These are phyloP conservation scores for barrel medic (Medicago truncatula) DNA, from an alignment of 306 rosid species.

Conservation along the genomic window MtrunA17r5.0-ANR NC_053045.1:33431001-33431500, in stretches of 20 bases:
- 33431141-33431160: conserved; percentile 69
- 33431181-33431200: conserved; percentile 57
- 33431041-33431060: conserved; percentile 69
- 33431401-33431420: conserved; percentile 51
- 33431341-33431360: conserved; percentile 45
- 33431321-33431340: conserved; percentile 50
- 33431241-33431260: conserved; percentile 68
- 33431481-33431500: conserved; percentile 55
- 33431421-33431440: conserved; percentile 52
- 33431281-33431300: conserved; percentile 66
- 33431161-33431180: conserved; percentile 50
- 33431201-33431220: conserved; percentile 88
- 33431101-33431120: conserved; percentile 68
- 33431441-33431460: conserved; percentile 53
- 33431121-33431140: conserved; percentile 72
- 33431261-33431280: conserved; percentile 62
- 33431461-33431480: conserved; percentile 58
- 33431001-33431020: conserved; percentile 50
- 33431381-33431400: conserved; percentile 47
- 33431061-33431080: conserved; percentile 43
- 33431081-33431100: conserved; percentile 23
- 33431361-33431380: conserved; percentile 47
- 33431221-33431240: conserved; percentile 88
- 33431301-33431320: conserved; percentile 57
- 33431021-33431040: conserved; percentile 31